Evolutionary conservation across 495 filamentous ascomycete genomes (phyloP).

Genomic region (Aspergillus cristatus): DNA sequence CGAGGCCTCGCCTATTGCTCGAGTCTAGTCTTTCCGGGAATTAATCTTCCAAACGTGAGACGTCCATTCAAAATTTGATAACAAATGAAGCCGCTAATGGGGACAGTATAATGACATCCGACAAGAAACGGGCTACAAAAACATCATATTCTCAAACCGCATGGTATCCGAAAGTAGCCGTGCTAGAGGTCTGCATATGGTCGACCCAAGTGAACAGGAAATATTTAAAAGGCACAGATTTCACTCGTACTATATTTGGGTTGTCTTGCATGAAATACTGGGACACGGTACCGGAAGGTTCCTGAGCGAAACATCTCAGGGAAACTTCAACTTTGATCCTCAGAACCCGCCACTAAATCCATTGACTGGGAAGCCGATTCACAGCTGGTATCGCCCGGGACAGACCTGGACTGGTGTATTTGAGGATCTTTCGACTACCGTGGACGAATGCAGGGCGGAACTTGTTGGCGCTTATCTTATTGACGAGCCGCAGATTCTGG

Average conservation of each 20-base stretch:
- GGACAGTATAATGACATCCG: conserved; percentile 39
- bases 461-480: conserved; percentile 34
- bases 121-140: conserved; percentile 37
- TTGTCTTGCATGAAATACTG: conserved; percentile 36
- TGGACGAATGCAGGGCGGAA: conserved; percentile 43
- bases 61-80: too few species aligned
- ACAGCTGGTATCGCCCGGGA: conserved; percentile 36
- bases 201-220: conserved; percentile 25
- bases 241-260: conserved; percentile 29
- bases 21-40: conserved; percentile 29
- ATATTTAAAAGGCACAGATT: conserved; percentile 28
- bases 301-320: conserved; percentile 10
- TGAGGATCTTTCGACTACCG: conserved; percentile 30
- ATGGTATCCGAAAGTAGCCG: conserved; percentile 28
- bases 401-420: conserved; percentile 41
- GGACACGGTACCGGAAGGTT: conserved; percentile 35
- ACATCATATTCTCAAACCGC: conserved; percentile 38
- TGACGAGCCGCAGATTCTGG: conserved; percentile 28
- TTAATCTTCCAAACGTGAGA: conserved; percentile 34
- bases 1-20: conserved; percentile 35
- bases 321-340: conserved; percentile 38
- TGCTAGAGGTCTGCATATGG: conserved; percentile 22
- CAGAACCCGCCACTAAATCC: conserved; percentile 33
- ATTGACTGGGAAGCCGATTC: conserved; percentile 31
- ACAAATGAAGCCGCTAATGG: conserved; percentile 1